Evolutionary conservation across 208 protist genomes (phyloP).

Genomic region (Spongospora subterranea): DNA sequence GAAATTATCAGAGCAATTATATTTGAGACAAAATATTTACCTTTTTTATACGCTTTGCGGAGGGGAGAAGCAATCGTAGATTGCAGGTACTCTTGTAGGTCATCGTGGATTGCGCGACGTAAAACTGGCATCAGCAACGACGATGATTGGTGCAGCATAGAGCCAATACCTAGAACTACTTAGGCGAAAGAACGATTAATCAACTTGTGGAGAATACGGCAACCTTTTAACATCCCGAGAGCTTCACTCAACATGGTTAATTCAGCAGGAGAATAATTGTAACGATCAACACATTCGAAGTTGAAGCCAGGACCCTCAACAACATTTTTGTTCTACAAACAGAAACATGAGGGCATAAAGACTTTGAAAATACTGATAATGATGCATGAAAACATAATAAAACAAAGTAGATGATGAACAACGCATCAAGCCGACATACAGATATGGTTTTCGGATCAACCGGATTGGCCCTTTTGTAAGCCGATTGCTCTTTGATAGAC

Average conservation of each 20-base stretch:
- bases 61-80: conserved; percentile 31
- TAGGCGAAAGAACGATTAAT: neutral
- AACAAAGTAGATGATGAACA: neutral
- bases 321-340: conserved; percentile 22
- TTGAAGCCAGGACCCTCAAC: conserved; percentile 16
- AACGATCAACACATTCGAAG: conserved; percentile 57
- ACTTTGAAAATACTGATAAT: too few relatives aligned
- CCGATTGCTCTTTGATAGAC: conserved; percentile 54
- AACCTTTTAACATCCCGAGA: conserved; percentile 57
- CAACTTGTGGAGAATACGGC: neutral
- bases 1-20: neutral
- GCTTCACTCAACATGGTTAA: conserved; percentile 51
- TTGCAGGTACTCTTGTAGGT: conserved; percentile 60
- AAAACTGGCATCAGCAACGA: conserved; percentile 14
- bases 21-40: neutral
- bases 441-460: neutral
- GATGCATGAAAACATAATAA: conserved; percentile 5
- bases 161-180: conserved; percentile 54
- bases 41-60: conserved; percentile 61
- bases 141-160: conserved; percentile 45
- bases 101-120: conserved; percentile 55
- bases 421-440: too few relatives aligned
- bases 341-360: neutral
- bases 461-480: conserved; percentile 59
- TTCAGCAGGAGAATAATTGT: conserved; percentile 57